Percentiles rank a stretch among this genome's conserved stretches.
Evolutionary conservation across 2,329 filamentous ascomycete genomes (phyloP).

Genomic region (Orbilia oligospora): DNA sequence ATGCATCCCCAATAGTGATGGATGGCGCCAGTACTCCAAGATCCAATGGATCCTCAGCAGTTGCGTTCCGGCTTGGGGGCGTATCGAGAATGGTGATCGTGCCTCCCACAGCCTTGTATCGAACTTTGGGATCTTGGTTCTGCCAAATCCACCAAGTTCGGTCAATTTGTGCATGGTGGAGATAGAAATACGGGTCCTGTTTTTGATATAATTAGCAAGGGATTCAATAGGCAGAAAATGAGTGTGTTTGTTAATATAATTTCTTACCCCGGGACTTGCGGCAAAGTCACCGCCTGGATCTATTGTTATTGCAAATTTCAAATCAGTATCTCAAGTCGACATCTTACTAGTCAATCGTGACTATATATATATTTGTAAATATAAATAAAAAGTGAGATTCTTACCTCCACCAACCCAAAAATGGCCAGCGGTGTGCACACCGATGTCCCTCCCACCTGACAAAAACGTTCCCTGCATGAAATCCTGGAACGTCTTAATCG

Average conservation of each 20-base stretch:
- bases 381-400: neutral
- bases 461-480: conserved; percentile 68
- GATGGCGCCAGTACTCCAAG: conserved; percentile 62
- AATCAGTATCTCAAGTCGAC: conserved; percentile 8
- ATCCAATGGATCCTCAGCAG: conserved; percentile 68
- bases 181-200: conserved; percentile 69
- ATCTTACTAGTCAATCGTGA: neutral
- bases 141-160: conserved; percentile 71
- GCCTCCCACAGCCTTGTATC: conserved; percentile 67
- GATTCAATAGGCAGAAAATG: too few species aligned
- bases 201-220: neutral
- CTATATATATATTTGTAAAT: too few species aligned
- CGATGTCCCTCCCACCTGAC: conserved; percentile 64
- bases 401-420: conserved; percentile 68
- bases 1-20: conserved; percentile 65
- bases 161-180: conserved; percentile 70
- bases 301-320: neutral
- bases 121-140: conserved; percentile 68
- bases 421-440: conserved; percentile 68
- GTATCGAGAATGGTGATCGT: conserved; percentile 69
- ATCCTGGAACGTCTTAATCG: conserved; percentile 69
- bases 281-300: conserved; percentile 69
- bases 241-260: too few species aligned
- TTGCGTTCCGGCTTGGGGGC: conserved; percentile 68
- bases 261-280: conserved; percentile 66